Evolutionary conservation across 768 basidiomycete species (phyloP), one percentile per base, ranked within the genome.

Genomic region (Cystobasidium onofrii): DNA sequence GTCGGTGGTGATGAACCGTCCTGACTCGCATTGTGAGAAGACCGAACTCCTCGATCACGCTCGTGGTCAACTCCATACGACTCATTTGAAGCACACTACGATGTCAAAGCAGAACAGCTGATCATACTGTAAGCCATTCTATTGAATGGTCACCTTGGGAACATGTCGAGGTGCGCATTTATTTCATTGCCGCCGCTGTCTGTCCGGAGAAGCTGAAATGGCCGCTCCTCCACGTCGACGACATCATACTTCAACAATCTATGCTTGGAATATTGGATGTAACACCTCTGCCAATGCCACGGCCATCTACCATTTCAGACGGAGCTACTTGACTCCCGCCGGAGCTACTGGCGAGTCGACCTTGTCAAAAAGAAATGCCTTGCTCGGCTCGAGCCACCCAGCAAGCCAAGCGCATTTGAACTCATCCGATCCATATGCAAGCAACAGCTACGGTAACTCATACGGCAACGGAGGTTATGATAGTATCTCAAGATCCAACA

Each of bases 291-390:
- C n/a, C n/a, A n/a, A n/a, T n/a, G n/a, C 39, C 39, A 27, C 41
- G 18, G 41, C 34, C 36, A 23, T 39, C 6, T 39, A 39, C 33
- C 31, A 10, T 20, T 6, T 7, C 61, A 71, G 69, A 71, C 69
- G 69, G 15, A 71, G 69, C 69, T 71, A 71, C 69, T 44, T 71
- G 52, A 71, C 69, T 2, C 69, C 69, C 23, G 69, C 69, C 33
- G 69, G 69, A 27, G 66, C 66, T 44, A 52, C 66, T 52, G 66
- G 66, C 52, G 69, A 71, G 29, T 41, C 36, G 27, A 71, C 69
- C 12, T 60, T 71, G 29, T 71, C 69, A 23, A 71, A 71, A 52
- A 54, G 69, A n/a, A 71, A 71, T 60, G 69, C 69, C n/a, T 31
- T 71, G 44, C 69, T 71, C 23, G 69, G 69, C 33, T 20, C 66